These are phyloP conservation scores for Alternaria triticimaculans DNA, from an alignment of 2,329 filamentous ascomycete genomes.

Conservation along the genomic window DNA sequence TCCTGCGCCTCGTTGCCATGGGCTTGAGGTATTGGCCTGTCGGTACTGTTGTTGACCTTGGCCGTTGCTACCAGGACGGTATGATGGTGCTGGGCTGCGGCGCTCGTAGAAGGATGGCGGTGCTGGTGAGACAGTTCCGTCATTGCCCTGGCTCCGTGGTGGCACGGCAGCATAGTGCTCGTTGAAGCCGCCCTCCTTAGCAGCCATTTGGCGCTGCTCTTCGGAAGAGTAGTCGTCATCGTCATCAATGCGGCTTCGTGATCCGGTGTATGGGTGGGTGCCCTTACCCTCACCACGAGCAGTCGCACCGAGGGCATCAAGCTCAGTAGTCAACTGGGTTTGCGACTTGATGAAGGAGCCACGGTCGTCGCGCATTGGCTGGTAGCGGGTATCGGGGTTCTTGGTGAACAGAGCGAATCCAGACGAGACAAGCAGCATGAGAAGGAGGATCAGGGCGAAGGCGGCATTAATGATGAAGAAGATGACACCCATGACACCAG, in stretches of 20 bases:
- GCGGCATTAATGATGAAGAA: conserved; percentile 88
- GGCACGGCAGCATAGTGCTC: conserved; percentile 51
- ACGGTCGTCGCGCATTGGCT: conserved; percentile 95
- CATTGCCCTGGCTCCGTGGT: conserved; percentile 51
- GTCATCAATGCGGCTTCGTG: conserved; percentile 70
- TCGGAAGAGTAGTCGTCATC: conserved; percentile 70
- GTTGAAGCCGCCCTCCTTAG: conserved; percentile 49
- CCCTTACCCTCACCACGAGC: conserved; percentile 76
- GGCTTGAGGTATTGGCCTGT: conserved; percentile 62
- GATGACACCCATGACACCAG: conserved; percentile 85
- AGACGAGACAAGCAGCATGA: conserved; percentile 81
- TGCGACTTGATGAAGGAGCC: conserved; percentile 98
- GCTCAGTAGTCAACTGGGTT: conserved; percentile 83
- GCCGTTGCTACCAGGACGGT: conserved; percentile 49
- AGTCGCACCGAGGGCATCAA: conserved; percentile 87
- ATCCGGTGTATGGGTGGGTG: conserved; percentile 47
- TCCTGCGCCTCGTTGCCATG: conserved; percentile 70
- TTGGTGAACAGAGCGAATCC: conserved; percentile 84
- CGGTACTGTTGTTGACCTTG: conserved; percentile 42
- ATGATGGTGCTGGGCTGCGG: conserved; percentile 37
- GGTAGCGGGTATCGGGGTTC: conserved; percentile 93
- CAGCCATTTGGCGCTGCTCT: conserved; percentile 39
- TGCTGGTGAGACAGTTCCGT: conserved; percentile 46
- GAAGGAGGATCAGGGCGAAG: conserved; percentile 80
- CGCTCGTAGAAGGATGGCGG: conserved; percentile 45